A percentile compares a stretch with the other conserved stretches of the same genome.
Evolutionary conservation across 768 basidiomycete species (phyloP).

Genomic region (Rubroboletus pulcherrimus): DNA sequence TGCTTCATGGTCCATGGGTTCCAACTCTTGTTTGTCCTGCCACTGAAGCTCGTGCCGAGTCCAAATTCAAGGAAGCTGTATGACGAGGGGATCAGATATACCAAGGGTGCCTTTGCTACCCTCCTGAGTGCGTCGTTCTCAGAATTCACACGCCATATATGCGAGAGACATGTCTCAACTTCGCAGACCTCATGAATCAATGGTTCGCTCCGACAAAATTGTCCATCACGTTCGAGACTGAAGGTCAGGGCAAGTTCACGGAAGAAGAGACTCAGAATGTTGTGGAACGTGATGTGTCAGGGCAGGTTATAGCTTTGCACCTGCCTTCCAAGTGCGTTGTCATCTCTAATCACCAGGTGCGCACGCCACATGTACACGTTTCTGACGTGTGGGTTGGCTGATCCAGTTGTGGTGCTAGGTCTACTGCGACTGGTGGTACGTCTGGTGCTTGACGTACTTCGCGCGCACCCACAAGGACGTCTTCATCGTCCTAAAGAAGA

Average conservation of each 20-base stretch:
- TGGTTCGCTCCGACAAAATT: constrained; percentile 79
- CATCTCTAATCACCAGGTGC: constrained; percentile 91
- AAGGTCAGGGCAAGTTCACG: constrained; percentile 63
- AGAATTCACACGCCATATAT: neutral
- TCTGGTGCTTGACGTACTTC: constrained; percentile 80
- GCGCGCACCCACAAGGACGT: constrained; percentile 66
- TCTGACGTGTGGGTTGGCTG: neutral
- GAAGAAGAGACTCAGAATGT: constrained; percentile 55
- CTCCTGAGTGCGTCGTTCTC: constrained; percentile 56
- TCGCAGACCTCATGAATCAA: constrained; percentile 70
- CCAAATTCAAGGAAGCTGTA: constrained; percentile 53
- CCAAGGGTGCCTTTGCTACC: constrained; percentile 78
- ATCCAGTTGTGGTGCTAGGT: constrained; percentile 39
- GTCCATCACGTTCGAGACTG: constrained; percentile 66
- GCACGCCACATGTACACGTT: constrained; percentile 5
- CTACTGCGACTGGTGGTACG: constrained; percentile 85
- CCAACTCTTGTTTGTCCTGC: constrained; percentile 70
- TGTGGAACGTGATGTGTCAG: constrained; percentile 52
- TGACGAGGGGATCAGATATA: constrained; percentile 68
- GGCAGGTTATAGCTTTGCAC: constrained; percentile 56
- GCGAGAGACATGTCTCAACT: constrained; percentile 1
- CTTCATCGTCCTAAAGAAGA: constrained; percentile 90
- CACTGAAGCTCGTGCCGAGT: constrained; percentile 64
- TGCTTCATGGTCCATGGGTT: constrained; percentile 67
- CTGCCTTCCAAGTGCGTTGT: constrained; percentile 78